phyloP scores from a whole-genome alignment of 148 eudicot genomes.

The Rhododendron mucronatum region DNA sequence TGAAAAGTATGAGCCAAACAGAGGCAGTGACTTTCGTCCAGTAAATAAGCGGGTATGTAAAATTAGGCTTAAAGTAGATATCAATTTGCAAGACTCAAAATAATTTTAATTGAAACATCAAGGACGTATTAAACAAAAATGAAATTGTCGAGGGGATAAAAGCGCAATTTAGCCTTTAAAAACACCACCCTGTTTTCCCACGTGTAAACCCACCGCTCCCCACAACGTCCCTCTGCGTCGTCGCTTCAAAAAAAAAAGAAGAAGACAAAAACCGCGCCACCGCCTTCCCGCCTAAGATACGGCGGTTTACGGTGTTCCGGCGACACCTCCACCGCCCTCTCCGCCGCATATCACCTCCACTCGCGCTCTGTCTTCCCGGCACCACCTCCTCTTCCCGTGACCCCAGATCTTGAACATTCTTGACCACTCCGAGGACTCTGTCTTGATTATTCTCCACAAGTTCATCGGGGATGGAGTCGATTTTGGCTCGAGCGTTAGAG shows the following conservation, averaged over 20 bases:
- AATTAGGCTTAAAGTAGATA: too few species aligned
- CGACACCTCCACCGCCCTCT: not conserved
- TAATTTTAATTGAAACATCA: too few species aligned
- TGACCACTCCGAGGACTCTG: not conserved
- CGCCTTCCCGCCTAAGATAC: constrained; percentile 1
- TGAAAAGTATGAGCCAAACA: too few species aligned
- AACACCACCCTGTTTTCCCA: not conserved
- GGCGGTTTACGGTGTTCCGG: constrained; percentile 5
- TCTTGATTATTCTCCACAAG: not conserved
- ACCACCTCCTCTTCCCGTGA: constrained; percentile 7
- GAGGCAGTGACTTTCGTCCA: too few species aligned
- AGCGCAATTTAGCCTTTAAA: not conserved
- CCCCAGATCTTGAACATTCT: constrained; percentile 11
- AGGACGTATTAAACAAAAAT: not conserved
- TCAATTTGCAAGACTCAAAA: too few species aligned
- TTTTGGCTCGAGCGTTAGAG: constrained; percentile 85
- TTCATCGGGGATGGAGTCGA: constrained; percentile 66
- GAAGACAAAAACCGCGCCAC: not conserved
- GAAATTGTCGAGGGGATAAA: not conserved
- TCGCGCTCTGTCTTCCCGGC: constrained; percentile 12
- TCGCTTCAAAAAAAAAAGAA: not conserved
- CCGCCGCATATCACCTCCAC: not conserved
- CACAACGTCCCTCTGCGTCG: not conserved
- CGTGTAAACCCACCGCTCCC: not conserved
- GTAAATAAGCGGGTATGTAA: too few species aligned